Conservation (phyloP, 208 protist genomes). For the Leishmania tropica region DNA sequence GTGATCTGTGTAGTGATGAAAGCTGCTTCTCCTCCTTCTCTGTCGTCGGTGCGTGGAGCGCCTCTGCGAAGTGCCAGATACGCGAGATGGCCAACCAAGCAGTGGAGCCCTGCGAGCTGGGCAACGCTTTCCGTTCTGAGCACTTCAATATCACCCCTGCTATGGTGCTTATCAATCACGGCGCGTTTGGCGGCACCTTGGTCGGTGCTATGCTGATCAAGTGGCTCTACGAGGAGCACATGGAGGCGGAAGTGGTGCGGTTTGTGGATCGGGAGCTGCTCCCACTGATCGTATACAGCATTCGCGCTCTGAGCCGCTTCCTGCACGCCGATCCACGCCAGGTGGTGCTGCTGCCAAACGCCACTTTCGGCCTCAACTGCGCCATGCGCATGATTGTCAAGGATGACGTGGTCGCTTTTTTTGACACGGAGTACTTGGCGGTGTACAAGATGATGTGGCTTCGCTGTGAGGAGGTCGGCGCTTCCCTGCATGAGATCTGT, state of each 20-base stretch:
- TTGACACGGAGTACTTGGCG: slow-evolving; percentile 85
- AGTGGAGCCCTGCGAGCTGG: slow-evolving; percentile 39
- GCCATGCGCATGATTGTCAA: slow-evolving; percentile 74
- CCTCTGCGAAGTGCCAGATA: slow-evolving; percentile 12
- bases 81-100: neutral
- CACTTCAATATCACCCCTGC: slow-evolving; percentile 75
- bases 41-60: slow-evolving; percentile 1
- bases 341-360: slow-evolving; percentile 90
- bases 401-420: slow-evolving; percentile 77
- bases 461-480: slow-evolving; percentile 74
- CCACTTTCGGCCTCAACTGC: slow-evolving; percentile 88
- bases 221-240: slow-evolving; percentile 70
- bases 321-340: slow-evolving; percentile 72
- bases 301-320: slow-evolving; percentile 69
- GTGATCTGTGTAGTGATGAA: slow-evolving; percentile 13
- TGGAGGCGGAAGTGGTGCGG: slow-evolving; percentile 83
- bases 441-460: slow-evolving; percentile 93
- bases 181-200: slow-evolving; percentile 89
- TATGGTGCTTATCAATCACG: slow-evolving; percentile 92
- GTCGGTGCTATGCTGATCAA: slow-evolving; percentile 72
- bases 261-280: slow-evolving; percentile 90
- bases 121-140: slow-evolving; percentile 44
- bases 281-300: slow-evolving; percentile 83
- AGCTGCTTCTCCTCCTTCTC: neutral
- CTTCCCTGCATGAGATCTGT: slow-evolving; percentile 63